Base-by-base conservation (phyloP, 2,329 filamentous ascomycete genomes). In the Penicillium glabrum region DNA sequence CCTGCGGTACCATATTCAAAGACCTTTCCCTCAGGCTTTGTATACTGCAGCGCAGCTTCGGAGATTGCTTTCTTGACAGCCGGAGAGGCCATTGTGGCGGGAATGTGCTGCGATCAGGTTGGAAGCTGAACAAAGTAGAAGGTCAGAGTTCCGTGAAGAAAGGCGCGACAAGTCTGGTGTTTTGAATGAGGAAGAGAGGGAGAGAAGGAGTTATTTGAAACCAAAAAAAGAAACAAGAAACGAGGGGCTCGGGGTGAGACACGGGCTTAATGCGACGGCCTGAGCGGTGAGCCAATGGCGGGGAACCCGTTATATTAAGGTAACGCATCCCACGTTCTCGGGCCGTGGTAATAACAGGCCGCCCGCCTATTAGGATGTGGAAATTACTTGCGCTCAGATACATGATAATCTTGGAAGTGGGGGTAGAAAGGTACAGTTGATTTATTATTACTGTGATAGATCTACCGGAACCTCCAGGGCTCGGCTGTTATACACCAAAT, bases 1-100 rank as follows among this genome's bases (percentile, higher is more conserved):
- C 83, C 83, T 58, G 83, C 83, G 58, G 83, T 86, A 64, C 83
- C 83, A 78, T 86, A 86, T 59, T 81, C 76, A 69, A 84, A 86
- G 54, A 79, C 76, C 65, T 71, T 77, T 56, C 77, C 79, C 50
- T 76, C 72, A 11, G 79, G 79, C 70, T 82, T 82, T 21, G 73
- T 72, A 66, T 82, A 82, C 58, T 78, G 77, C 54, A 73, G 70
- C 43, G 79, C 80, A 52, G 78, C 79, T 60, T 79, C 72, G 49
- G 74, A 66, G 67, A 83, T 79, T 50, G 76, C 75, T 64, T 78
- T 69, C 54, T 76, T 74, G 44, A 78, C 62, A 61, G 68, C 72
- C 54, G 72, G 68, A 60, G 75, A 77, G 62, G 74, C 75, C 75
- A 77, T 77, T 68, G 67, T 67, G 69, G 71, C 71, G 64, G 61